Percentiles rank a stretch among this genome's conserved stretches.
phyloP scores from a whole-genome alignment of 1,284 basidiomycete species.

The Gymnopus androsaceus region DNA sequence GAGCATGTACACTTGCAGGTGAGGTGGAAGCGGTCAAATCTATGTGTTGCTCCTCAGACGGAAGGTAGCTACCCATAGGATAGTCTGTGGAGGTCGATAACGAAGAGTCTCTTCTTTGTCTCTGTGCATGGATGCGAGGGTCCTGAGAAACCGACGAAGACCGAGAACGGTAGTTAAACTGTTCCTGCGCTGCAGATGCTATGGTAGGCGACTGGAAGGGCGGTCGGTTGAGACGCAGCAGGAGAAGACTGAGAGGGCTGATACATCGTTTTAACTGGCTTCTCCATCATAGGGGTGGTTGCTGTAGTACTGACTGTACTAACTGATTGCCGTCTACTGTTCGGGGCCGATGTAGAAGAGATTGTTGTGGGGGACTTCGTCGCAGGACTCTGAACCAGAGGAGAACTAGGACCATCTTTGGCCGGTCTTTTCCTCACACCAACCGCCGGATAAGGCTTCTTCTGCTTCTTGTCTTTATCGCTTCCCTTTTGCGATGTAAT shows the following conservation, averaged over 20 bases:
- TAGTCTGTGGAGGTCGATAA: conserved; percentile 6
- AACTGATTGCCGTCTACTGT: conserved; percentile 4
- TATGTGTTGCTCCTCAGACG: neutral
- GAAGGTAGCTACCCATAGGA: neutral
- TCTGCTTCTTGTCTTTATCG: conserved; percentile 15
- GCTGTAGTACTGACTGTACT: neutral
- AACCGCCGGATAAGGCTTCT: conserved; percentile 10
- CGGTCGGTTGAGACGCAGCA: conserved; percentile 6
- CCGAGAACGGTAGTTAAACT: conserved; percentile 8
- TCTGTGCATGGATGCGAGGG: conserved; percentile 10
- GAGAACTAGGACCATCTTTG: conserved; percentile 3
- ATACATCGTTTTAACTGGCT: neutral
- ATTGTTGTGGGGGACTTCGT: neutral
- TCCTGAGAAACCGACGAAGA: conserved; percentile 16
- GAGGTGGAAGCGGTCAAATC: neutral
- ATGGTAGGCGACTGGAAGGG: conserved; percentile 5
- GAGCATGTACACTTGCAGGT: neutral
- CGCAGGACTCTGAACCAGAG: neutral
- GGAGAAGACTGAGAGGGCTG: neutral
- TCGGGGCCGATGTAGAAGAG: neutral
- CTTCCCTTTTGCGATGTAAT: neutral
- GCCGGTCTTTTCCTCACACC: conserved; percentile 12
- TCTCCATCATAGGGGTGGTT: neutral
- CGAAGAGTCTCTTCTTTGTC: conserved; percentile 2
- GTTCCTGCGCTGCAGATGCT: conserved; percentile 1